Evolutionary conservation across 2,329 filamentous ascomycete genomes (phyloP).

Genomic region (Ceratocystis albifundus): DNA sequence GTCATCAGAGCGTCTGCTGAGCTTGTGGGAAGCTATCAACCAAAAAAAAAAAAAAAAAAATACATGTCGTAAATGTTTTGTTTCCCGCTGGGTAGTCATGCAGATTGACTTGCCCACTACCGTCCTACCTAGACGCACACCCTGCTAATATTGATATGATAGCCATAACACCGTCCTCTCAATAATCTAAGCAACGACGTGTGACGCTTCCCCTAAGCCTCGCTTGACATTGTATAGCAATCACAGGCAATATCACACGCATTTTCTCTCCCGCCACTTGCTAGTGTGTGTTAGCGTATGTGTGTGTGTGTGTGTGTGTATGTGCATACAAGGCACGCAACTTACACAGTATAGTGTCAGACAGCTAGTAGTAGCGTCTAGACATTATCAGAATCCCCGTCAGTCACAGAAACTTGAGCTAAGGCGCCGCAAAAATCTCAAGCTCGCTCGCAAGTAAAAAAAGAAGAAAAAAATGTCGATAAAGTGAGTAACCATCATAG

Average conservation of each 20-base stretch:
- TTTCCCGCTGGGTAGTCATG: not conserved
- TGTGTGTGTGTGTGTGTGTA: not conserved
- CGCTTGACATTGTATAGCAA: not conserved
- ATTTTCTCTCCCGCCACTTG: not conserved
- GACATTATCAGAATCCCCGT: not conserved
- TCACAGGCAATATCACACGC: conserved; percentile 4
- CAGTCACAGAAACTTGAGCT: not conserved
- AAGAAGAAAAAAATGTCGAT: conserved; percentile 38
- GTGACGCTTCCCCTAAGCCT: not conserved
- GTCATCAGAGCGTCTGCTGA: too few relatives aligned
- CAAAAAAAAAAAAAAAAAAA: too few relatives aligned
- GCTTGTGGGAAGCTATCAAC: too few relatives aligned
- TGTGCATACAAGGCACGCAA: conserved; percentile 4
- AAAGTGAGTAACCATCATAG: conserved; percentile 38
- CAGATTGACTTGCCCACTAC: not conserved
- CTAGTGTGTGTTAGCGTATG: not conserved
- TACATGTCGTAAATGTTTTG: not conserved
- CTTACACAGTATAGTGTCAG: not conserved
- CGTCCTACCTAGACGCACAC: not conserved
- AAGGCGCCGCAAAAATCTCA: not conserved
- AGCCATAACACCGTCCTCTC: not conserved
- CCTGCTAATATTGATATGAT: not conserved
- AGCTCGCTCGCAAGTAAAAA: not conserved
- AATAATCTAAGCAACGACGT: not conserved
- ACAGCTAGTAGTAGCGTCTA: not conserved